Evolutionary conservation across 495 filamentous ascomycete species (phyloP), one percentile per base, ranked within the genome.

Genomic region (Penicillium nucicola): DNA sequence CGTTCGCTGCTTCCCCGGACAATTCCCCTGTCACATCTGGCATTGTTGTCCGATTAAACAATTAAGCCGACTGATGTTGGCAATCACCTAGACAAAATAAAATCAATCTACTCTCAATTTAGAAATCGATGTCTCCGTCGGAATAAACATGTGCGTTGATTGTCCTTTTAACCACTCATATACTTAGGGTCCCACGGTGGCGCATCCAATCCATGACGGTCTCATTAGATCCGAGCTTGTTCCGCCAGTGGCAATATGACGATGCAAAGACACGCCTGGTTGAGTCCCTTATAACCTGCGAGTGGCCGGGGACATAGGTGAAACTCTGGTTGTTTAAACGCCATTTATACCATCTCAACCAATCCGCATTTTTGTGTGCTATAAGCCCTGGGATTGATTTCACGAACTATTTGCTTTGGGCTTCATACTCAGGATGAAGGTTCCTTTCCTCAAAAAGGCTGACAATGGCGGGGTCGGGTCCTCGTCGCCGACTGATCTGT

Each of bases 211-310:
- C 44, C 31, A 56, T 50, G 52, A 49, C 45, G 57, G 36, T 42
- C 15, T 35, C 48, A 45, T 39, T 45, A 42, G n/a, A 14, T 15
- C 45, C 19, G 12, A 28, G 31, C 20, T 34, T 36, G 17, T 32
- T n/a, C 35, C 34, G 56, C 31, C 28, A 17, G 57, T 52, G 57
- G 57, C 57, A 49, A 50, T 17, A 46, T 32, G 28, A 47, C 42
- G 50, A 43, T 50, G 23, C 14, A 45, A 42, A 45, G 45, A 28
- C 32, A 55, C 35, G 11, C 5, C 10, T n/a, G 30, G 8, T 1
- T 4, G 6, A 34, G 31, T 7, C 13, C 31, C 34, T 45, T 45
- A 35, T 45, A 45, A 45, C 7, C 1, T 12, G 19, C 13, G 11
- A 34, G 18, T 44, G 42, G 17, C 0, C 13, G 40, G 25, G 25